Conservation (phyloP, 768 basidiomycete genomes). For the Amanita polypyramis region DNA sequence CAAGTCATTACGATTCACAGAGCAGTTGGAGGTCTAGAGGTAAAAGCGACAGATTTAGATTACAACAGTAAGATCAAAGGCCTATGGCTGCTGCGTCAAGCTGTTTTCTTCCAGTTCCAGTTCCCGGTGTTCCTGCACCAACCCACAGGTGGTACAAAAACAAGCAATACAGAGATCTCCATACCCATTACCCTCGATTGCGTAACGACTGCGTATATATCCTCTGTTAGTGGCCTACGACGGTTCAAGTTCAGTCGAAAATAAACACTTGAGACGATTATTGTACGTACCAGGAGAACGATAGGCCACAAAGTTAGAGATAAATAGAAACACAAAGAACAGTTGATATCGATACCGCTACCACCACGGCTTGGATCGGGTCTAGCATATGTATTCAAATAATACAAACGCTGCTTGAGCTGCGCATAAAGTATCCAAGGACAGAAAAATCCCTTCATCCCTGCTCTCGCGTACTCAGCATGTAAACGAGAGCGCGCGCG, state of each 20-base stretch:
- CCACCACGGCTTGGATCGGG: conserved; percentile 28
- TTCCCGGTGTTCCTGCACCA: conserved; percentile 32
- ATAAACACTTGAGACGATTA: neutral
- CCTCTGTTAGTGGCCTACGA: conserved; percentile 1
- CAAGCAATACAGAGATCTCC: conserved; percentile 29
- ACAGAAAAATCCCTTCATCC: conserved; percentile 25
- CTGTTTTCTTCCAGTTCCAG: conserved; percentile 30
- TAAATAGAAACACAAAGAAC: conserved; percentile 23
- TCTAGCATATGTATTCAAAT: conserved; percentile 23
- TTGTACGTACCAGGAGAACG: conserved; percentile 26
- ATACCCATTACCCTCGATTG: conserved; percentile 30
- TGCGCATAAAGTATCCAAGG: conserved; percentile 32
- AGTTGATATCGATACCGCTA: conserved; percentile 12
- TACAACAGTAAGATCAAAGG: too few relatives aligned
- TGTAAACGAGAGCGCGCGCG: neutral
- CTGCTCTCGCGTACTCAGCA: conserved; percentile 13
- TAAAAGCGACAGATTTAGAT: too few relatives aligned
- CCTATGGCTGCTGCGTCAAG: neutral
- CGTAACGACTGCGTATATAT: conserved; percentile 31
- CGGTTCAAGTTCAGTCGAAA: neutral
- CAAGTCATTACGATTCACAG: too few relatives aligned
- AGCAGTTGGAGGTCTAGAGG: too few relatives aligned
- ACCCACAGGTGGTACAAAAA: conserved; percentile 30
- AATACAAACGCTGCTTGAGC: conserved; percentile 29
- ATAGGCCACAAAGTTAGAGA: conserved; percentile 19